phyloP scores from a whole-genome alignment of 1,284 basidiomycete genomes.

The Cystobasidiaceae sp. region DNA sequence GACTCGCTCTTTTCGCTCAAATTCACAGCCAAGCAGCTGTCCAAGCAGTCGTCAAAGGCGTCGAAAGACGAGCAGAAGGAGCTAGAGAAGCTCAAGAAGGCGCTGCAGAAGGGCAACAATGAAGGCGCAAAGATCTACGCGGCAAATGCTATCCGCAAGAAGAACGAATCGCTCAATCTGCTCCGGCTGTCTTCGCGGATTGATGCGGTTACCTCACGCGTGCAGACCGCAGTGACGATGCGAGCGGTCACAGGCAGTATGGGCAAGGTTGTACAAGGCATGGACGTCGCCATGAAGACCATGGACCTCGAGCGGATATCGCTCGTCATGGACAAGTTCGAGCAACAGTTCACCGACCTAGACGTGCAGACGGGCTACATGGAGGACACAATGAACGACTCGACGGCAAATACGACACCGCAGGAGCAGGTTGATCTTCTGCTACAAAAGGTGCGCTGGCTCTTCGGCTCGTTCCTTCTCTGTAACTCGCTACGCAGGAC shows the following conservation, averaged over 20 bases:
- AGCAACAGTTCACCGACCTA: slow-evolving; percentile 89
- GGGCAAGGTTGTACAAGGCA: slow-evolving; percentile 92
- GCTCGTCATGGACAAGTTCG: slow-evolving; percentile 98
- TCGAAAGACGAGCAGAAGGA: slow-evolving; percentile 85
- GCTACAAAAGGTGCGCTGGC: slow-evolving; percentile 66
- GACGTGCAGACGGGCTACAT: slow-evolving; percentile 98
- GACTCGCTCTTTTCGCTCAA: slow-evolving; percentile 91
- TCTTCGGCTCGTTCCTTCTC: not conserved
- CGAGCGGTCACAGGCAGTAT: slow-evolving; percentile 79
- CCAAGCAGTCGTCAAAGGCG: slow-evolving; percentile 88
- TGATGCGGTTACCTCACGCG: slow-evolving; percentile 91
- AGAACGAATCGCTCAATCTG: slow-evolving; percentile 88
- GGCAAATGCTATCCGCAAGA: slow-evolving; percentile 96
- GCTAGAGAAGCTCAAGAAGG: slow-evolving; percentile 86
- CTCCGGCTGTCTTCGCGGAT: slow-evolving; percentile 67
- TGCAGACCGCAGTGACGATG: slow-evolving; percentile 99
- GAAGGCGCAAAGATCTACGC: slow-evolving; percentile 99
- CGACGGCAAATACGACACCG: slow-evolving; percentile 86
- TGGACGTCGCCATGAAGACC: slow-evolving; percentile 98
- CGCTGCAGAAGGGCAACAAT: slow-evolving; percentile 90
- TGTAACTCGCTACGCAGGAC: not conserved
- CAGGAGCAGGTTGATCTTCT: slow-evolving; percentile 95
- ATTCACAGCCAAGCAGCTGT: slow-evolving; percentile 93
- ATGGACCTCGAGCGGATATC: slow-evolving; percentile 99
- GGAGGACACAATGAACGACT: slow-evolving; percentile 92